Conservation (phyloP, 1,284 basidiomycete species). For the Cryptococcus deneoformans region DNA sequence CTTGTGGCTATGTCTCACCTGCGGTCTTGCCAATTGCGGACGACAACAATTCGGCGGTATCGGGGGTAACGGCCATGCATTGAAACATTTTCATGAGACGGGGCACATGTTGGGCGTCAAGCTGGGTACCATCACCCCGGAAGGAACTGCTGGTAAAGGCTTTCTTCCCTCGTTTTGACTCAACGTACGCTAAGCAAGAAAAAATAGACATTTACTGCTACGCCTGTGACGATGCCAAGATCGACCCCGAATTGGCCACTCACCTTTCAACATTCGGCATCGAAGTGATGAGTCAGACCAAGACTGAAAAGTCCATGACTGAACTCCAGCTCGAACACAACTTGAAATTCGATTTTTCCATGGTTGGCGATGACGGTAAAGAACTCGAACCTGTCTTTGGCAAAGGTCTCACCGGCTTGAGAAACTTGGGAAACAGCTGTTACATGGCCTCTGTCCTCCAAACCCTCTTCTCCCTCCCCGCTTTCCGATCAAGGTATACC, state of each 20-base stretch:
- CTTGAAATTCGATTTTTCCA: conserved; percentile 89
- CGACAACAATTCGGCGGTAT: conserved; percentile 80
- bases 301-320: conserved; percentile 97
- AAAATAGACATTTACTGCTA: conserved; percentile 89
- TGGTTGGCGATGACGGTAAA: conserved; percentile 86
- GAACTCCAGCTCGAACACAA: conserved; percentile 99
- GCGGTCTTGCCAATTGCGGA: conserved; percentile 93
- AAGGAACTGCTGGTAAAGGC: conserved; percentile 75
- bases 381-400: conserved; percentile 87
- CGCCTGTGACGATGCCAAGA: conserved; percentile 78
- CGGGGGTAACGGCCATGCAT: conserved; percentile 86
- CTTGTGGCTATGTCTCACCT: conserved; percentile 92
- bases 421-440: conserved; percentile 96
- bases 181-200: neutral
- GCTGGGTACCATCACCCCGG: conserved; percentile 93
- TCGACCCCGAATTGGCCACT: conserved; percentile 71
- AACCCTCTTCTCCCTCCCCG: conserved; percentile 73
- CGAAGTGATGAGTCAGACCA: conserved; percentile 74
- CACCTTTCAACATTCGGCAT: conserved; percentile 87
- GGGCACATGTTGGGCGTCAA: conserved; percentile 87
- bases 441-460: conserved; percentile 97
- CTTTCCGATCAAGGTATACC: conserved; percentile 74
- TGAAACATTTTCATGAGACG: conserved; percentile 74
- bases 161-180: neutral
- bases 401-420: conserved; percentile 80